Evolutionary conservation across 2,329 filamentous ascomycete genomes (phyloP), one percentile per base, ranked within the genome.

Genomic region (Diplodia seriata): DNA sequence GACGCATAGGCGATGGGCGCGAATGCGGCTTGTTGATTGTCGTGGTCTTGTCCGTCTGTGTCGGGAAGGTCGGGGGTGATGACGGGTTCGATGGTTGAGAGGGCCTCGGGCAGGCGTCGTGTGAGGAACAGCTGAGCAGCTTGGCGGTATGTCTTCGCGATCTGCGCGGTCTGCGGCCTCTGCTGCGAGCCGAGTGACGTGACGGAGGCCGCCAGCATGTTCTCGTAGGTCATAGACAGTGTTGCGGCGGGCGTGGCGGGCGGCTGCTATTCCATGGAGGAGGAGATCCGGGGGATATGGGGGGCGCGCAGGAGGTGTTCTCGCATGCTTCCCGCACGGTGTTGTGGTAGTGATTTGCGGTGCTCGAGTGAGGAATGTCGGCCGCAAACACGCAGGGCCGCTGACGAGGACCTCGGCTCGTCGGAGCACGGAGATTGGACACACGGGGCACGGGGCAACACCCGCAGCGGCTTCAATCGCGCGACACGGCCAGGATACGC

Each of bases 111-210:
- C 66, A 98, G 84, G 57, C 94, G 91, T 79, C 95, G 93, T 79
- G 95, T 99, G 69, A 99, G 86, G 81, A 97, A 99, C 29, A 98
- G 87, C 71, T 95, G 94, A 7, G 93, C 96, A 38, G 95, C 92
- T 82, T 97, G 93, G 72, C 94, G 92, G 82, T 98, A 98, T 36
- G 91, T 91, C 80, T 95, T 95, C 72, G 94, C 95, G 75, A 97
- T 91, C 74, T 91, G 88, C 59, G 88, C 90, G 54, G 89, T 85
- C 47, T 85, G 85, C 11, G 57, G 57, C 36, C 66, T 61, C 66
- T 89, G 87, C 65, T 89, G 89, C 62, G 87, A 88, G 33, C 88
- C 86, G 59, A 92, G 83, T 68, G 89, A 91, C 66, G 90, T 88
- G 73, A 91, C 87, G 70, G 92, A 92, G 68, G 87, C 87, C 51